Percentiles rank a stretch among this genome's conserved stretches.
Conservation (phyloP, 441 rosid species). For the Mallotus japonicus region DNA sequence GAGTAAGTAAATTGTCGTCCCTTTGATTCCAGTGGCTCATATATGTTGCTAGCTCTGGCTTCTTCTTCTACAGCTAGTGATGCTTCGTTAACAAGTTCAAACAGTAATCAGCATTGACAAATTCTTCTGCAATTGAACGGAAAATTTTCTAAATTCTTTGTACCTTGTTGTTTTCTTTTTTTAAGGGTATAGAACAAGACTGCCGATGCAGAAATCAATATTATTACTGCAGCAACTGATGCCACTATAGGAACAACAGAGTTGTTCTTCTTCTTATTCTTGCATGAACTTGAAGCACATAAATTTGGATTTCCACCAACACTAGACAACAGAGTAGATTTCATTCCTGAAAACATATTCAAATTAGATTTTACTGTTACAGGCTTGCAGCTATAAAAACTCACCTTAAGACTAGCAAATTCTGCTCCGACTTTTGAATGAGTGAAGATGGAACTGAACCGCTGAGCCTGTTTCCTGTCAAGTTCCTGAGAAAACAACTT, state of each 20-base stretch:
- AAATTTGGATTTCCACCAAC: slow-evolving; percentile 38
- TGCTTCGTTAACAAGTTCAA: background rate
- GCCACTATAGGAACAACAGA: slow-evolving; percentile 33
- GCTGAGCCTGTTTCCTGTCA: slow-evolving; percentile 42
- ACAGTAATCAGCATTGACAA: background rate
- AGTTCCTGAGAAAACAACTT: slow-evolving; percentile 34
- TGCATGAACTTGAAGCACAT: slow-evolving; percentile 37
- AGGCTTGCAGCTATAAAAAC: background rate
- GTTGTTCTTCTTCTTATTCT: slow-evolving; percentile 26
- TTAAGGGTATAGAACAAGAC: slow-evolving; percentile 22
- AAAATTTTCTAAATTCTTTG: background rate
- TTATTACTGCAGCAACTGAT: slow-evolving; percentile 26
- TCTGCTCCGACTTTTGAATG: slow-evolving; percentile 7
- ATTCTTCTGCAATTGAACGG: background rate
- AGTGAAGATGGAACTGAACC: slow-evolving; percentile 35
- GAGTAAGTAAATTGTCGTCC: slow-evolving; percentile 31
- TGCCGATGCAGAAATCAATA: slow-evolving; percentile 25
- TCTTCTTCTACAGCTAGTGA: slow-evolving; percentile 14
- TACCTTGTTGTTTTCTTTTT: slow-evolving; percentile 31
- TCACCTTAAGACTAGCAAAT: slow-evolving; percentile 3
- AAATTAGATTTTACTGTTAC: too few species aligned
- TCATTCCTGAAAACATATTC: too few species aligned
- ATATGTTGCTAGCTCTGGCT: background rate
- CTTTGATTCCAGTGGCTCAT: slow-evolving; percentile 10
- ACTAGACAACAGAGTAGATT: background rate